A percentile compares a stretch with the other conserved stretches of the same genome.
These are phyloP conservation scores for Croton setiger DNA, from an alignment of 441 rosid genomes.

Conservation along the genomic window DNA sequence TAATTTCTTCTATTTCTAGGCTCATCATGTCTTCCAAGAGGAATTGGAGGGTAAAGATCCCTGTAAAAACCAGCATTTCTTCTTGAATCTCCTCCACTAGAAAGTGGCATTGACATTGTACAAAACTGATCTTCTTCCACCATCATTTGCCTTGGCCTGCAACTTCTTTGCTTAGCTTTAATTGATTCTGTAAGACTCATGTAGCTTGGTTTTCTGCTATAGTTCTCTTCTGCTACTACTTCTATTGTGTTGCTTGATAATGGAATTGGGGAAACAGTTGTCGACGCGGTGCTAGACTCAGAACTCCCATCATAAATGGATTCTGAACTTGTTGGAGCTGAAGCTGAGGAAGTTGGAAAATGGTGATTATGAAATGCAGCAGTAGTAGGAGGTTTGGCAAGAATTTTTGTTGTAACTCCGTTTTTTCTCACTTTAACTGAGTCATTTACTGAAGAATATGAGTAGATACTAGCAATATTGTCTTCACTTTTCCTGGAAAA, in stretches of 20 bases:
- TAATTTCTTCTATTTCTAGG: constrained; percentile 19
- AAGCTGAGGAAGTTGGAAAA: constrained; percentile 27
- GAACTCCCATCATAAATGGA: constrained; percentile 39
- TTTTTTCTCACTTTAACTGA: constrained; percentile 49
- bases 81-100: constrained; percentile 34
- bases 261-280: constrained; percentile 33
- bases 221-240: constrained; percentile 32
- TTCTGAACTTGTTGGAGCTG: constrained; percentile 43
- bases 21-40: constrained; percentile 34
- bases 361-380: constrained; percentile 14
- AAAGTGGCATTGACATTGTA: constrained; percentile 38
- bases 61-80: constrained; percentile 36
- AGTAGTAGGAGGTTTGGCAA: constrained; percentile 39
- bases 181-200: constrained; percentile 52
- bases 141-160: constrained; percentile 25
- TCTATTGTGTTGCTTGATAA: constrained; percentile 24
- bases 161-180: constrained; percentile 46
- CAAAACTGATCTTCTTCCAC: constrained; percentile 32
- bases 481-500: constrained; percentile 57
- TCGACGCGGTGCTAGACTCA: constrained; percentile 39
- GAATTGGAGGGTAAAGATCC: constrained; percentile 45
- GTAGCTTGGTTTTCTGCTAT: constrained; percentile 43
- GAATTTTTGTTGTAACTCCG: constrained; percentile 36
- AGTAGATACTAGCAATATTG: constrained; percentile 28
- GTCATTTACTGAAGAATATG: constrained; percentile 30